phyloP scores from a whole-genome alignment of 2,329 filamentous ascomycete genomes.

The Curvularia spicifera region DNA sequence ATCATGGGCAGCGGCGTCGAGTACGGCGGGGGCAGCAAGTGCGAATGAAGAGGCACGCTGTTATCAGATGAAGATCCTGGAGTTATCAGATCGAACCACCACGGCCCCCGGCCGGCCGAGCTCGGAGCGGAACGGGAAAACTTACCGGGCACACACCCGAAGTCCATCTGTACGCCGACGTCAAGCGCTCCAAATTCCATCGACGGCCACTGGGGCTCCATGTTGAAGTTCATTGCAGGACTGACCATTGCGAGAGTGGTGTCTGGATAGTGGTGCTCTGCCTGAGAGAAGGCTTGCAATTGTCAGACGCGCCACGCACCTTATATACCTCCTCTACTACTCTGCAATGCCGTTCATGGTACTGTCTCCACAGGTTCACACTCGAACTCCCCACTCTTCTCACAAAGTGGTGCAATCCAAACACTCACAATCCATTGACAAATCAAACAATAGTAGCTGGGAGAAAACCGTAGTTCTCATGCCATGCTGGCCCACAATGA shows the following conservation, averaged over 20 bases:
- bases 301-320: neutral
- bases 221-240: neutral
- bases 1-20: constrained; percentile 24
- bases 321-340: neutral
- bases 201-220: neutral
- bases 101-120: constrained; percentile 25
- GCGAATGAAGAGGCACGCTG: constrained; percentile 15
- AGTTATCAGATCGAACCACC: constrained; percentile 39
- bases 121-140: constrained; percentile 24
- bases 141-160: neutral
- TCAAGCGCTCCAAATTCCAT: neutral
- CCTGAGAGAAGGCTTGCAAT: neutral
- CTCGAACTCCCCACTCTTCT: neutral
- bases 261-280: neutral
- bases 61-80: constrained; percentile 28
- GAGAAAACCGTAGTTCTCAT: neutral
- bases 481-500: neutral
- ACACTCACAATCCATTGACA: neutral
- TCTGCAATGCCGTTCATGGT: neutral
- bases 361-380: neutral
- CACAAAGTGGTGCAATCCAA: neutral
- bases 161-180: neutral
- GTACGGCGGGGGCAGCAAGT: constrained; percentile 1
- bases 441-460: neutral
- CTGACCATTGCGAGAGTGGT: neutral